These are phyloP conservation scores for Podila epicladia DNA, from an alignment of 192 early-diverging fungal genomes.

Conservation along the genomic window DNA sequence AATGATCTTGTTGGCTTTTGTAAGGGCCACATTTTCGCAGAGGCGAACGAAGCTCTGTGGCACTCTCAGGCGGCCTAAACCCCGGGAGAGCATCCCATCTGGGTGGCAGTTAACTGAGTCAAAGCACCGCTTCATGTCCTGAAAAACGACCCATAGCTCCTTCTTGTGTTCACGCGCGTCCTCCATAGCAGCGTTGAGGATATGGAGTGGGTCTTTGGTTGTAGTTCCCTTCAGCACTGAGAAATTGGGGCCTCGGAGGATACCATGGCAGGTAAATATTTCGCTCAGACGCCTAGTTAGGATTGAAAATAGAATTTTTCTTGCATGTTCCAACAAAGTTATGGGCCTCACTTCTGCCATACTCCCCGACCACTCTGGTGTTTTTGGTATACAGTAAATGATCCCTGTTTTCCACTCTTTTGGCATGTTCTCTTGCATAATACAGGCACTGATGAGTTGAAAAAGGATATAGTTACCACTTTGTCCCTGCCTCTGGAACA, in stretches of 20 bases:
- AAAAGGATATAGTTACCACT: neutral
- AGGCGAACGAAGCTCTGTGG: conserved; percentile 11
- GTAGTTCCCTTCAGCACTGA: conserved; percentile 19
- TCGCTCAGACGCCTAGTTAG: neutral
- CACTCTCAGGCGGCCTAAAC: conserved; percentile 3
- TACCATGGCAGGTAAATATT: neutral
- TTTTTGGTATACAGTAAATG: conserved; percentile 16
- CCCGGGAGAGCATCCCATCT: conserved; percentile 4
- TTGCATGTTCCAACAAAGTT: conserved; percentile 11
- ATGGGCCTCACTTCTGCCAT: conserved; percentile 7
- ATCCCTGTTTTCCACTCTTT: conserved; percentile 4
- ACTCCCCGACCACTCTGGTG: conserved; percentile 2
- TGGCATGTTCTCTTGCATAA: neutral
- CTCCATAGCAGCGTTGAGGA: conserved; percentile 5
- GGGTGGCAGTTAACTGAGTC: conserved; percentile 6
- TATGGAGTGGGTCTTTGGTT: conserved; percentile 15
- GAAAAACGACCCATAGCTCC: conserved; percentile 11
- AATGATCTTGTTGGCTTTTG: conserved; percentile 24
- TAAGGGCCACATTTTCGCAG: conserved; percentile 4
- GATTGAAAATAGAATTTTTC: conserved; percentile 14
- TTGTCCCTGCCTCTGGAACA: neutral
- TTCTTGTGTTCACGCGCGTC: conserved; percentile 5
- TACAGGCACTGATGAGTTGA: neutral
- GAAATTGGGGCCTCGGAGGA: conserved; percentile 9
- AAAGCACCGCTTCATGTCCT: conserved; percentile 11